These are phyloP conservation scores for Babesia gibsoni DNA, from an alignment of 169 alveolate species.

Conservation along the genomic window DNA sequence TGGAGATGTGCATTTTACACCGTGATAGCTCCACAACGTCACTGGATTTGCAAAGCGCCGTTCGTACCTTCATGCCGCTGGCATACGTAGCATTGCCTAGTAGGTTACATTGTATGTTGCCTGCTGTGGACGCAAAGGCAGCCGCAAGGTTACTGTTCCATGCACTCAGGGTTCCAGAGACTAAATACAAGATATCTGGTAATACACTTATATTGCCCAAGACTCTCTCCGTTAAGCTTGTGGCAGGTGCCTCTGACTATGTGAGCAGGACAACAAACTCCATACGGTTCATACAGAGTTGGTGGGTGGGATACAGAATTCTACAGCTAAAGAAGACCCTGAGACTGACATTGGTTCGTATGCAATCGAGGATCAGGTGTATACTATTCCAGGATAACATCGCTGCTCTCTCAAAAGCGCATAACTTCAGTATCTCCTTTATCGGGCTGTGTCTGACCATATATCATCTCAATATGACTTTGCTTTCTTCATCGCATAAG, in stretches of 20 bases:
- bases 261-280: background rate
- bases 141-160: slow-evolving; percentile 12
- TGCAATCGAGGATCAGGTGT: slow-evolving; percentile 34
- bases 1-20: slow-evolving; percentile 43
- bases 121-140: slow-evolving; percentile 7
- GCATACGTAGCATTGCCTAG: slow-evolving; percentile 24
- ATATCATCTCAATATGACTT: slow-evolving; percentile 29
- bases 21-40: slow-evolving; percentile 4
- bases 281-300: slow-evolving; percentile 26
- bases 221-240: slow-evolving; percentile 24
- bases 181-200: slow-evolving; percentile 4
- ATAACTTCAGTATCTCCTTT: slow-evolving; percentile 1
- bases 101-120: slow-evolving; percentile 10
- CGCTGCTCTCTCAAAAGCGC: background rate
- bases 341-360: background rate
- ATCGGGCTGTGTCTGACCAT: slow-evolving; percentile 24
- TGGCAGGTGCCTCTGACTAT: slow-evolving; percentile 9
- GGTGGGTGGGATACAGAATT: slow-evolving; percentile 36
- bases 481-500: slow-evolving; percentile 28
- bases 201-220: slow-evolving; percentile 1
- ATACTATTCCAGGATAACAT: slow-evolving; percentile 15
- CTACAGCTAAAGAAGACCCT: slow-evolving; percentile 8
- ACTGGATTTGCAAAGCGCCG: slow-evolving; percentile 6
- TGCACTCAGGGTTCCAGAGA: slow-evolving; percentile 11
- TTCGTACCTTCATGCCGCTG: slow-evolving; percentile 16